Evolutionary conservation across 2,329 filamentous ascomycete species (phyloP), one percentile per base, ranked within the genome.

Genomic region (Raffaelea albimanens): DNA sequence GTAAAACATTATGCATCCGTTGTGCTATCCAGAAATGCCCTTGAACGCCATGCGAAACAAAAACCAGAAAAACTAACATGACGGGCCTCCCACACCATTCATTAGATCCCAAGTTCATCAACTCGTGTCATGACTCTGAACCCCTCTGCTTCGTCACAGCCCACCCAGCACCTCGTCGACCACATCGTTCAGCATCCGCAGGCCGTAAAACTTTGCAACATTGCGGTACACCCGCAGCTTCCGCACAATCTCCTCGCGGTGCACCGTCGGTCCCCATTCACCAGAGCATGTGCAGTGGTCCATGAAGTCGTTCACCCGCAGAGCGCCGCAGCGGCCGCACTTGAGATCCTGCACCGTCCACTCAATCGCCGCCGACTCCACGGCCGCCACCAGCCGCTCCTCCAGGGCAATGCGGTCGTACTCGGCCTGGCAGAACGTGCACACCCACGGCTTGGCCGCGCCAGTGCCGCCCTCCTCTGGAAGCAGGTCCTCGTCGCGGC

Each of bases 271-370:
- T 18, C 73, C 75, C 93, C 93, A 98, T 50, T 78, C 76, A 3
- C 93, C 93, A 52, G 87, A 87, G 70, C 93, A 98, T 11, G 83
- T 85, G 66, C 94, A 98, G 65, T 97, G 90, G 63, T 96, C 91
- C 82, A 93, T 89, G 58, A 97, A 94, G 59, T 96, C 91, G 62
- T 95, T 97, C 38, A 87, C 74, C 60, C 88, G 72, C 36, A 95
- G 65, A 56, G 87, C 87, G 29, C 76, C 79, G 62, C 82, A 85
- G 50, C 76, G 73, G 25, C 59, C 61, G 55, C 93, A 98, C 66
- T 88, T 88, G 49, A 97, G 67, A 63, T 98, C 93, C 67, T 97
- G 91, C 31, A 83, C 87, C 53, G 81, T 75, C 90, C 94, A 98
- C 57, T 85, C 80, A 22, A 87, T 75, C 8, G 87, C 71, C 60